A percentile compares a stretch with the other conserved stretches of the same genome.
These are phyloP conservation scores for Yamadazyma triangularis DNA, from an alignment of 1,139 yeast species.

Conservation along the genomic window DNA sequence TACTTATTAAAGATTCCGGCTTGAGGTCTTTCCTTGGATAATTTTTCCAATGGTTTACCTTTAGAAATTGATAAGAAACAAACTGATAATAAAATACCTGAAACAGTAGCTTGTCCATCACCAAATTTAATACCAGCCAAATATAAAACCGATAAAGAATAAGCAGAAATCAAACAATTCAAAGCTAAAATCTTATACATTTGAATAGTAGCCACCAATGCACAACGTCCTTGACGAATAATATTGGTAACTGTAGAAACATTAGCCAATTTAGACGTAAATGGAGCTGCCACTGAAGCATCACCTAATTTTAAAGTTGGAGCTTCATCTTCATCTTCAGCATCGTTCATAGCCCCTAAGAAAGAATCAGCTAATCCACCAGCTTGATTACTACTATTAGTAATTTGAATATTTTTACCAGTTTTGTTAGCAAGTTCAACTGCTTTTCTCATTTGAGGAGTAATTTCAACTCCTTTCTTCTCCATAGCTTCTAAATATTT, in stretches of 20 bases:
- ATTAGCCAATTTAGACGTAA: constrained; percentile 88
- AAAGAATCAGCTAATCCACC: constrained; percentile 68
- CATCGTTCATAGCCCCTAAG: constrained; percentile 63
- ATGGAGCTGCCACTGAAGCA: constrained; percentile 99
- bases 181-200: constrained; percentile 97
- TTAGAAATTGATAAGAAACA: constrained; percentile 95
- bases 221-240: constrained; percentile 98
- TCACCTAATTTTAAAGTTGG: constrained; percentile 95
- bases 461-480: constrained; percentile 70
- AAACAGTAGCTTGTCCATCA: constrained; percentile 92
- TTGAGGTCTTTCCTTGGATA: constrained; percentile 94
- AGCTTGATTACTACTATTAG: constrained; percentile 23
- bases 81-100: constrained; percentile 85
- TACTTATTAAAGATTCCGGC: constrained; percentile 93
- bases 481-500: constrained; percentile 83
- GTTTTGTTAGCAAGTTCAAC: constrained; percentile 49
- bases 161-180: constrained; percentile 95
- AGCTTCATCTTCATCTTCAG: constrained; percentile 76
- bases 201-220: constrained; percentile 94
- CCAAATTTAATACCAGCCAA: constrained; percentile 98
- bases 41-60: constrained; percentile 84
- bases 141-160: constrained; percentile 88
- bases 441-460: constrained; percentile 59
- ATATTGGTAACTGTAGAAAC: constrained; percentile 92
- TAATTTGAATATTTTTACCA: constrained; percentile 22